These are phyloP conservation scores for Craterostigma plantagineum DNA, from an alignment of 257 asterid species.

Conservation along the genomic window DNA sequence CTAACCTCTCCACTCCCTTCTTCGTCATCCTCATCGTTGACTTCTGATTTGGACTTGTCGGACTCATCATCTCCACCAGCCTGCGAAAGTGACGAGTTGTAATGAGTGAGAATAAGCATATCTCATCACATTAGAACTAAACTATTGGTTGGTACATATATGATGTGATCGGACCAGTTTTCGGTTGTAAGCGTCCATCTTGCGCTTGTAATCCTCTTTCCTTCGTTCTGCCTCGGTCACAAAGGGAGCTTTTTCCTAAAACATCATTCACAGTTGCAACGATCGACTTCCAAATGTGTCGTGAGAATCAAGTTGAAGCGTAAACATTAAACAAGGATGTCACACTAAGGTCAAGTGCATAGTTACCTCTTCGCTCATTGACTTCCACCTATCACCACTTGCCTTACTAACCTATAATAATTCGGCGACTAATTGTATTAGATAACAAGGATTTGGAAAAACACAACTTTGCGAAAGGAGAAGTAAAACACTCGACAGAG, in stretches of 20 bases:
- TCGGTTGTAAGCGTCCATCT: constrained; percentile 33
- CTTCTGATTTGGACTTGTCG: constrained; percentile 63
- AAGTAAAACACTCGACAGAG: not conserved
- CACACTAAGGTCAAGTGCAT: not conserved
- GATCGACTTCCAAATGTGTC: too few relatives aligned
- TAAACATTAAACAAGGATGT: too few relatives aligned
- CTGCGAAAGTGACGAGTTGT: constrained; percentile 1
- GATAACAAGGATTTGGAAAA: too few relatives aligned
- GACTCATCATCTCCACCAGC: constrained; percentile 43
- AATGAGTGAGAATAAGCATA: not conserved
- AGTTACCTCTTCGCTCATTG: constrained; percentile 33
- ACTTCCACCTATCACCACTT: constrained; percentile 53
- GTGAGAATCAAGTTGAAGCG: too few relatives aligned
- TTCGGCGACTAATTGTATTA: not conserved
- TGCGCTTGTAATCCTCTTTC: constrained; percentile 28
- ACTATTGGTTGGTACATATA: not conserved
- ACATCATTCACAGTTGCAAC: not conserved
- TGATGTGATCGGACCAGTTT: constrained; percentile 22
- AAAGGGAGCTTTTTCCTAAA: constrained; percentile 40
- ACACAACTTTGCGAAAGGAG: not conserved
- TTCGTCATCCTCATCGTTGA: constrained; percentile 35
- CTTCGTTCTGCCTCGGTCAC: constrained; percentile 22
- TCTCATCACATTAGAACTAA: too few relatives aligned
- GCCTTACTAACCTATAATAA: constrained; percentile 61
- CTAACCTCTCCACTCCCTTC: constrained; percentile 44